Base-by-base conservation (phyloP, 2,329 filamentous ascomycete species). In the Albophoma yamanashiensis region DNA sequence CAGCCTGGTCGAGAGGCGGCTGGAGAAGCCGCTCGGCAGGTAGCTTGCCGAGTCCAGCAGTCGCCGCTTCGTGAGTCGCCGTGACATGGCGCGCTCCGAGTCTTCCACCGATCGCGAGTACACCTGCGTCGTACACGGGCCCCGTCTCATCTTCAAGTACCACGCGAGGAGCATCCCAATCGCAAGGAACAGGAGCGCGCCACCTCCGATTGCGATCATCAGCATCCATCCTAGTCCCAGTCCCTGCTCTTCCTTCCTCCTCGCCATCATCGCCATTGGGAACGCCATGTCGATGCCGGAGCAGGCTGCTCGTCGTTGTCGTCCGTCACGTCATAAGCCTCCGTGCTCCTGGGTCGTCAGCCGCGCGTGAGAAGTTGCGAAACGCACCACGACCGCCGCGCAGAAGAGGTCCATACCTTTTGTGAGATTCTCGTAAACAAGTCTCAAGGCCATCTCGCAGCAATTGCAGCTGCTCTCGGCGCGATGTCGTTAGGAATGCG, bases 191-290 rank as follows among this genome's bases (percentile, higher is more conserved):
- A 82, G 61, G 8, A 81, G 58, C 2, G 78, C 65, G 20, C 77
- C 76, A n/a, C 79, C 79, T 39, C 75, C 75, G 34, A 84, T 63
- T 15, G 76, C 76, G 59, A 83, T 78, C 59, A 74, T 74, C 40
- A 82, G 70, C 20, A 78, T 62, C 68, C 71, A 73, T n/a, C 72
- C 72, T 15, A 77, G 60, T 11, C 70, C 68, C 42, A 76, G 63
- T 9, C 66, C 66, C 8, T 57, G 20, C 57, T 42, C 52, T n/a
- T 59, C 31, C 47, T 59, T 53, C 36, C 52, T 59, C 20, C 57
- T 56, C 5, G 52, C 20, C 22, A 53, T 52, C 66, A 64, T 66
- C 38, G 50, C 61, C 20, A 25, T 45, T n/a, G 34, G 34, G 34
- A 27, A 17, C 45, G 55, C 60, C 57, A 60, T 62, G 6, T 40